Base-by-base conservation (phyloP, 2,329 filamentous ascomycete species). In the Ophiostoma fasciatum region DNA sequence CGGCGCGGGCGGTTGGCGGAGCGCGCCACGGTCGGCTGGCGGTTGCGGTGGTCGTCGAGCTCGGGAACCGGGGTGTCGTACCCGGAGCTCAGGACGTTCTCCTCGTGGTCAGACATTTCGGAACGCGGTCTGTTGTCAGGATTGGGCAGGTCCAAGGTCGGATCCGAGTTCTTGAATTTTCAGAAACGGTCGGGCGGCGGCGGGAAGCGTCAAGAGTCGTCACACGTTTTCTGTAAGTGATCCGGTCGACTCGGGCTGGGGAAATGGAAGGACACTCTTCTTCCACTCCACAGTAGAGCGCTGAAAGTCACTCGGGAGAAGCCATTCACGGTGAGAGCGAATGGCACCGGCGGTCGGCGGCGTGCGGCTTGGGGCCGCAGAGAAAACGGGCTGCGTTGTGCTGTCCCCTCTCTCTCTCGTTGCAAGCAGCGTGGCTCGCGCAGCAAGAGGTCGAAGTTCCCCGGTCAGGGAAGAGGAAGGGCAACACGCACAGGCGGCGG, bases 41-140 rank as follows among this genome's bases (percentile, higher is more conserved):
- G 78, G 51, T 75, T 64, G 40, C 84, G 80, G 60, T 94, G 87
- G 54, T 94, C 85, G 53, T 94, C 84, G 32, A 94, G 69, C 53
- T 87, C 78, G 42, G 78, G 78, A 42, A 85, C 73, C 12, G 81
- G 80, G 38, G 78, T 77, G 56, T 74, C 73, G 58, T 78, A 84
- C 49, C 76, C 71, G 49, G 71, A 69, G 49, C 74, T 68, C 38
- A 70, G 57, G 33, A 53, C 63, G 45, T 55, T 61, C 49, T 78
- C 77, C 41, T 76, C 73, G 51, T 70, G 68, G 52, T 77, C 71
- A 42, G 73, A 69, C 85, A 92, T 73, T 52, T n/a, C n/a, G n/a
- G n/a, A n/a, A n/a, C n/a, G n/a, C n/a, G n/a, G n/a, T n/a, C n/a
- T 62, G 28, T 37, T 26, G 32, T n/a, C 11, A 8, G 22, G 31